Conservation (phyloP, 805 yeast genomes). For the Tetrapisispora pingtungensis region DNA sequence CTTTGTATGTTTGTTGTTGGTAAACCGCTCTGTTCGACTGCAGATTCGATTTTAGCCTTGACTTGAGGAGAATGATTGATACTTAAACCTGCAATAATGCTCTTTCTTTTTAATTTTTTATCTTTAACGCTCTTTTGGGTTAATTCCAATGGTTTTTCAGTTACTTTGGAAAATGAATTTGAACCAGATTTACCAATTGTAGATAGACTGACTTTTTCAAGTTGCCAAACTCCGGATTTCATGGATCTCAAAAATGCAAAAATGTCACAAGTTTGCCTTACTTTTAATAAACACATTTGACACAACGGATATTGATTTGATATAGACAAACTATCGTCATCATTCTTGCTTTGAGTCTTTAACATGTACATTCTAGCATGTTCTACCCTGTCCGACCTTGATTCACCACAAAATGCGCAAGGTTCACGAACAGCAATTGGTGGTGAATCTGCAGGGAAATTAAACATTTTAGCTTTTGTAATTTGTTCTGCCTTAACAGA, state of each 20-base stretch:
- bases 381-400: conserved; percentile 55
- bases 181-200: conserved; percentile 12
- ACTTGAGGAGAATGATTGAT: conserved; percentile 8
- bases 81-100: conserved; percentile 20
- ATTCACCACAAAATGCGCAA: conserved; percentile 81
- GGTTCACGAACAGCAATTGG: conserved; percentile 69
- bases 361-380: conserved; percentile 71
- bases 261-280: conserved; percentile 75
- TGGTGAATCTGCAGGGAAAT: conserved; percentile 39
- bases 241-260: conserved; percentile 66
- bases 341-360: conserved; percentile 35
- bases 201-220: conserved; percentile 32
- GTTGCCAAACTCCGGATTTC: conserved; percentile 48
- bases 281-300: conserved; percentile 66
- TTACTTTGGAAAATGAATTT: conserved; percentile 10
- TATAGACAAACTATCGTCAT: conserved; percentile 22
- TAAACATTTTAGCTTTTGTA: conserved; percentile 32
- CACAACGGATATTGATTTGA: conserved; percentile 57
- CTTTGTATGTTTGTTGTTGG: conserved; percentile 33
- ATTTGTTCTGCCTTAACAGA: neutral
- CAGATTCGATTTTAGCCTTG: conserved; percentile 10
- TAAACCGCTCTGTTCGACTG: conserved; percentile 14
- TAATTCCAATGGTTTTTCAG: conserved; percentile 5
- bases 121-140: conserved; percentile 16
- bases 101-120: conserved; percentile 18